A percentile compares a stretch with the other conserved stretches of the same genome.
Conservation (phyloP, 2,329 filamentous ascomycete genomes). For the Penicillium concentricum region DNA sequence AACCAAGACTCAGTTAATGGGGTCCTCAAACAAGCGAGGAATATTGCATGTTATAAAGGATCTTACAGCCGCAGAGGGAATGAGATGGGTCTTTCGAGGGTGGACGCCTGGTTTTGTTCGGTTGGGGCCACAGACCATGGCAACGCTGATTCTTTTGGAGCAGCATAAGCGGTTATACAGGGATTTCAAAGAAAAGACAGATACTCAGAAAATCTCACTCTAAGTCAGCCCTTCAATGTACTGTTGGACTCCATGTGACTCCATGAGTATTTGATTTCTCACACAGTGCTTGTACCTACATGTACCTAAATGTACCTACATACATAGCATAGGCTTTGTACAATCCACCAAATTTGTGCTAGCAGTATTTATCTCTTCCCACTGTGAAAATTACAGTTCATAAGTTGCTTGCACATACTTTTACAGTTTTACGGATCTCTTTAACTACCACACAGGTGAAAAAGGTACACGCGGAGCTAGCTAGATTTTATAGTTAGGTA, state of each 20-base stretch:
- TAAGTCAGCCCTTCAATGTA: not conserved
- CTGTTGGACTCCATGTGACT: too few species aligned
- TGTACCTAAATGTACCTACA: not conserved
- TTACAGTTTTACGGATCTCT: not conserved
- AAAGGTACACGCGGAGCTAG: not conserved
- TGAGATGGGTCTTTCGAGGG: conserved; percentile 83
- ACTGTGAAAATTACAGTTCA: not conserved
- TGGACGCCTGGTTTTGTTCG: conserved; percentile 73
- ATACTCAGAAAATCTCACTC: not conserved
- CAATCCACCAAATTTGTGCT: not conserved
- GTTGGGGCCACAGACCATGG: conserved; percentile 71
- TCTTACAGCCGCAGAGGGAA: conserved; percentile 68
- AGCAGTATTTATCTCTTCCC: not conserved
- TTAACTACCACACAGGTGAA: not conserved
- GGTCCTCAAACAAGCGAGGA: conserved; percentile 52
- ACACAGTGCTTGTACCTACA: too few species aligned
- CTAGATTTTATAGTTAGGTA: not conserved
- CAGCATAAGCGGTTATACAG: conserved; percentile 72
- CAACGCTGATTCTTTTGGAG: conserved; percentile 83
- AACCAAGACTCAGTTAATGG: conserved; percentile 84
- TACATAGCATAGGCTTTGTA: not conserved
- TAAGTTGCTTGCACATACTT: not conserved
- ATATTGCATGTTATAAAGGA: conserved; percentile 59
- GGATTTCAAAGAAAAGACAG: not conserved
- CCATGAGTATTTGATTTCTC: not conserved